Base-by-base conservation (phyloP, 805 yeast genomes). In the Ogataea pignaliae region DNA sequence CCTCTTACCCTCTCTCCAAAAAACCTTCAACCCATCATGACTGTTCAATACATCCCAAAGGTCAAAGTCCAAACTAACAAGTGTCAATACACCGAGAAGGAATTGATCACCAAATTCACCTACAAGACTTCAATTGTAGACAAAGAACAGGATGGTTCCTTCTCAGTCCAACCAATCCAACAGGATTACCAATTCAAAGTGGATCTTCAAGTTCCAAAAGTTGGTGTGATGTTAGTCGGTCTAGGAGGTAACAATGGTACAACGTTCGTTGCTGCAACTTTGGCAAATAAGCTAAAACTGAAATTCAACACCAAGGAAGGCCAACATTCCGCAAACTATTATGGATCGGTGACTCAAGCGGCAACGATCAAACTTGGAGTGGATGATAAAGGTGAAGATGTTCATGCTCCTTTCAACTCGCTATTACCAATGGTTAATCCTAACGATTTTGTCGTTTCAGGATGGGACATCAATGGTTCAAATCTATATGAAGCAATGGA, bases 191-290 rank as follows among this genome's bases (percentile, higher is more conserved):
- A 88, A 61, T 91, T 90, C 75, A 87, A 88, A 66, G 83, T 87
- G 41, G 95, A 88, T 56, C 75, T 87, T 62, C 75, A 73, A 45
- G 79, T 83, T 36, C 96, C 96, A 56, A 88, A 84, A 66, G 76
- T 88, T 39, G 98, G 98, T 56, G 72, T 90, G 51, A 68, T 90
- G 80, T 75, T 91, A 50, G 97, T 90, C 31, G 98, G 98, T 55
- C 75, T 90, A 53, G 97, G 97, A 56, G 98, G 98, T 68, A 90
- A 90, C 75, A 90, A 90, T 62, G 98, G 97, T 66, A 77, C 97
- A 46, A 90, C 98, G 12, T 75, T 91, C 52, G 79, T 89, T 43
- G 89, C 91, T 37, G 83, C 97, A 10, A 74, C 83, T 41, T 77
- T 85, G 53, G 96, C 97, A 47, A 90, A 90, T 73, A 88, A 83